A percentile compares a stretch with the other conserved stretches of the same genome.
These are phyloP conservation scores for Venturia nashicola DNA, from an alignment of 2,329 filamentous ascomycete species.

Conservation along the genomic window DNA sequence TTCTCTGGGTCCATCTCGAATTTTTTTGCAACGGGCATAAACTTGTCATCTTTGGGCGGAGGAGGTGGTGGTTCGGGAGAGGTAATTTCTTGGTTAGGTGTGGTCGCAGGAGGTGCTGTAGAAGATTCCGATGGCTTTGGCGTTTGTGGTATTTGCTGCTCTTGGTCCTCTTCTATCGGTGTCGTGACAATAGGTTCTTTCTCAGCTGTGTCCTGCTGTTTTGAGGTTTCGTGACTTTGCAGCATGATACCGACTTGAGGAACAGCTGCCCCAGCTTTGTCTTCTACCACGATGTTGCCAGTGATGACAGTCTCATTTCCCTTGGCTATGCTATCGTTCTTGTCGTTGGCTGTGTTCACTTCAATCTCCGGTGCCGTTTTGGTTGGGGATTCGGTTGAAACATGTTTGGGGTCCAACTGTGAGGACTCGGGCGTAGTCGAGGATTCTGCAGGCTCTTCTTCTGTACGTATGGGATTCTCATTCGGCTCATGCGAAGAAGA, in stretches of 20 bases:
- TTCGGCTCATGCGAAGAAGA: slow-evolving; percentile 6
- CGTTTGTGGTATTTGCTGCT: not conserved
- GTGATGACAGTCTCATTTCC: too few relatives aligned
- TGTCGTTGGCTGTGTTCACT: not conserved
- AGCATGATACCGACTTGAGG: not conserved
- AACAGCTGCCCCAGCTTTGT: not conserved
- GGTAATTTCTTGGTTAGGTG: not conserved
- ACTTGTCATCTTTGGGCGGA: slow-evolving; percentile 39
- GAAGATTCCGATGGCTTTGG: not conserved
- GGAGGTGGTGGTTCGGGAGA: slow-evolving; percentile 29
- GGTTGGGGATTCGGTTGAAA: not conserved
- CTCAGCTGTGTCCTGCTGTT: not conserved
- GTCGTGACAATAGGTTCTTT: not conserved
- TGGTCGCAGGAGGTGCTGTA: not conserved
- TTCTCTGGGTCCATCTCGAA: slow-evolving; percentile 20
- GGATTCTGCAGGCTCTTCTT: not conserved
- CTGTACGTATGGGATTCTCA: not conserved
- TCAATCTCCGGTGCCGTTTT: not conserved
- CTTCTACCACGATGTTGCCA: not conserved
- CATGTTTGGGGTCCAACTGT: slow-evolving; percentile 1
- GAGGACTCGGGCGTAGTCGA: not conserved
- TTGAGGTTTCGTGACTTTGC: not conserved
- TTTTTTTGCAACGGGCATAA: slow-evolving; percentile 35
- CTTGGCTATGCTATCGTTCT: not conserved
- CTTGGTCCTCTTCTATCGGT: not conserved